Base-by-base conservation (phyloP, 169 alveolate genomes). In the Cryptosporidium muris region DNA sequence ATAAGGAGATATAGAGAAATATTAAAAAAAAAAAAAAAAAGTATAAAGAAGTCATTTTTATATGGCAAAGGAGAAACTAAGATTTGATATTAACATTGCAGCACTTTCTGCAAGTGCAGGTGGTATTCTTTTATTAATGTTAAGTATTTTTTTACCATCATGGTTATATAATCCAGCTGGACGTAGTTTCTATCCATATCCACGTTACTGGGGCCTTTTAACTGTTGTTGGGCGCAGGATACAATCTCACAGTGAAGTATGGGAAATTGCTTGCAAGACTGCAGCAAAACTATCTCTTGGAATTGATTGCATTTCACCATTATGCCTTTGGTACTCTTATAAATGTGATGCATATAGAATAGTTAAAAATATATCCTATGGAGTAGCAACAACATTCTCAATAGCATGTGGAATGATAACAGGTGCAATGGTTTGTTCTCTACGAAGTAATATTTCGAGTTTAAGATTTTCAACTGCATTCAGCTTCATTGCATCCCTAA, bases 141-240 rank as follows among this genome's bases (percentile, higher is more conserved):
- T 74, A 52, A 74, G 85, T 14, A 11, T 74, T 47, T 74, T 74
- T 60, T 38, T 74, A 14, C 60, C 85, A 12, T 74, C 85, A 1
- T 74, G 85, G 85, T 64, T 74, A 4, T 74, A 74, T 74, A 74
- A 74, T 74, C 74, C 74, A 40, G 85, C 85, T 36, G 85, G 85
- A 14, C 54, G 60, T 34, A 68, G 85, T n/a, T 74, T 74, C 48
- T 74, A 74, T 58, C 85, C 85, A 25, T 74, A 74, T 58, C 85
- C 85, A 34, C 67, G 85, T 9, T 74, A 74, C 45, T 74, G 85
- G 85, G 85, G 85, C 7, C 62, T 74, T 14, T 58, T 74, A 60
- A 74, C 85, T 8, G 85, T 74, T n/a, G 49, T 74, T 34, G 85
- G 85, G 9, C 40, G 85, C 11, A 74, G 62, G 37, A 74, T 68